Percentiles rank a stretch among this genome's conserved stretches.
Evolutionary conservation across 306 rosid species (phyloP).

Genomic region (Rosa chinensis): DNA sequence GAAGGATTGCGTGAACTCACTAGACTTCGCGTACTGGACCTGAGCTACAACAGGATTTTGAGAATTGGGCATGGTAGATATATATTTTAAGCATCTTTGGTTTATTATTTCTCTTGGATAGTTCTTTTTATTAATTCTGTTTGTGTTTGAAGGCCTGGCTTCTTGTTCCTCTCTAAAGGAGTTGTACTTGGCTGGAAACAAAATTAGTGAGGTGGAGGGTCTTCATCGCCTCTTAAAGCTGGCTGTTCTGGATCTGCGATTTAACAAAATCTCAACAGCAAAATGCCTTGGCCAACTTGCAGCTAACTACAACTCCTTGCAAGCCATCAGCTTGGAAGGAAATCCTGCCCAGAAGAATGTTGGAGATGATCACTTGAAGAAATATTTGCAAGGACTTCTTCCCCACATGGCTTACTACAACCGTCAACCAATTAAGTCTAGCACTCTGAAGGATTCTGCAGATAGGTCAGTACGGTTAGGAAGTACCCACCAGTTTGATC

Average conservation of each 20-base stretch:
- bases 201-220: slow-evolving; percentile 95
- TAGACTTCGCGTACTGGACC: slow-evolving; percentile 81
- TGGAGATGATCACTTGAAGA: slow-evolving; percentile 92
- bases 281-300: slow-evolving; percentile 96
- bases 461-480: slow-evolving; percentile 73
- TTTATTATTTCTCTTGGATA: not conserved
- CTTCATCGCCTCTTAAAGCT: slow-evolving; percentile 90
- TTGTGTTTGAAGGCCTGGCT: slow-evolving; percentile 65
- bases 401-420: slow-evolving; percentile 85
- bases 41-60: slow-evolving; percentile 79
- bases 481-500: slow-evolving; percentile 70
- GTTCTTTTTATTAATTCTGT: slow-evolving; percentile 15
- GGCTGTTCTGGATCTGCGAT: slow-evolving; percentile 76
- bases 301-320: slow-evolving; percentile 84
- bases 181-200: slow-evolving; percentile 93
- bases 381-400: slow-evolving; percentile 82
- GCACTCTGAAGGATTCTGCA: slow-evolving; percentile 57
- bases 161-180: slow-evolving; percentile 90
- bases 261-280: slow-evolving; percentile 85
- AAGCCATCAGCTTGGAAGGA: slow-evolving; percentile 88
- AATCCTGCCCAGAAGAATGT: slow-evolving; percentile 94
- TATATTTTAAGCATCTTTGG: slow-evolving; percentile 12
- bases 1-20: slow-evolving; percentile 96
- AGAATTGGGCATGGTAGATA: slow-evolving; percentile 88
- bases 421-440: slow-evolving; percentile 55